phyloP scores from a whole-genome alignment of 148 eudicot genomes.

The Persicaria tinctoria region DNA sequence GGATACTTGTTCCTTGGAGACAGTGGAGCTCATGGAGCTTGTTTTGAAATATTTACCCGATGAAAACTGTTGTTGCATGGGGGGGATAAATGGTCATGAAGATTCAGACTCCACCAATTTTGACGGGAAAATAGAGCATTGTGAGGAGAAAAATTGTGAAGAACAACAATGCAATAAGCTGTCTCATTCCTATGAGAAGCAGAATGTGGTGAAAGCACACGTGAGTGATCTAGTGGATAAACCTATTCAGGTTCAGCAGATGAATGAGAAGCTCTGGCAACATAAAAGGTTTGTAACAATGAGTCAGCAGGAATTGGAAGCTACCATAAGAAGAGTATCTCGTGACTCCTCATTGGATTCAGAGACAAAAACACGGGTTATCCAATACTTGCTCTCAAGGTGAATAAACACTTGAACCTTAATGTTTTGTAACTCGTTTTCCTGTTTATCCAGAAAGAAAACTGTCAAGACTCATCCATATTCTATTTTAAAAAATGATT shows the following conservation, averaged over 20 bases:
- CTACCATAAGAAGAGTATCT: constrained; percentile 54
- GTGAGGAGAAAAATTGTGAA: constrained; percentile 14
- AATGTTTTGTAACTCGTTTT: no score
- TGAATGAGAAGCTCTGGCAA: constrained; percentile 19
- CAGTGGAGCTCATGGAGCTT: constrained; percentile 33
- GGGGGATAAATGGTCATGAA: constrained; percentile 15
- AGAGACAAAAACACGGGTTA: constrained; percentile 47
- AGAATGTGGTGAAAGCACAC: constrained; percentile 21
- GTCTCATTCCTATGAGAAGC: constrained; percentile 14
- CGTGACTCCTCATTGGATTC: constrained; percentile 58
- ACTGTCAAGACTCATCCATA: no score
- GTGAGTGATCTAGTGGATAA: constrained; percentile 9
- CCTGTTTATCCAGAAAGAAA: no score
- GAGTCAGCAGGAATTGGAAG: constrained; percentile 60
- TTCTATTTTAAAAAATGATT: no score
- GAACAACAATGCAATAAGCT: not conserved
- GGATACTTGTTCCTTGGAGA: constrained; percentile 23
- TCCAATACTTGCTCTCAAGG: constrained; percentile 73
- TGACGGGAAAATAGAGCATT: constrained; percentile 24
- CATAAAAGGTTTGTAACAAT: constrained; percentile 29
- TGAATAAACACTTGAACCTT: constrained; percentile 9
- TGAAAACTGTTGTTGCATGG: constrained; percentile 20
- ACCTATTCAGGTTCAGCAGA: constrained; percentile 14
- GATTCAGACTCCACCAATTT: constrained; percentile 20
- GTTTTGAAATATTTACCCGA: constrained; percentile 28